These are phyloP conservation scores for Ramaria rubella DNA, from an alignment of 768 basidiomycete species.

Conservation along the genomic window DNA sequence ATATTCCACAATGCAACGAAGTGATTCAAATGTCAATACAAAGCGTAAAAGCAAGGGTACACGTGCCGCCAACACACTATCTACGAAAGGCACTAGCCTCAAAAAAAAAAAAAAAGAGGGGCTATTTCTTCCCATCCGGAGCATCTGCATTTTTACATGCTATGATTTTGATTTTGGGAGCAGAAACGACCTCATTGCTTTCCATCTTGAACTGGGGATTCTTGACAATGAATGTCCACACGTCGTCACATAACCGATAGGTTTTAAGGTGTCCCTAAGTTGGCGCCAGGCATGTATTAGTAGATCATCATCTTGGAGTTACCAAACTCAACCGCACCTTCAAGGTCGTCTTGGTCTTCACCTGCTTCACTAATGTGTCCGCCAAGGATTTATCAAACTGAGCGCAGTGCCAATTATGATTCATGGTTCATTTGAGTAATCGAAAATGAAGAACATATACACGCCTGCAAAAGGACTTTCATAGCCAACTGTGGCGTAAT, in stretches of 20 bases:
- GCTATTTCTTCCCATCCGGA: conserved; percentile 73
- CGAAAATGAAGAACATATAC: neutral
- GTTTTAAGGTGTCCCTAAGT: conserved; percentile 86
- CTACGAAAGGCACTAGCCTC: neutral
- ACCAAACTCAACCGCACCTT: conserved; percentile 49
- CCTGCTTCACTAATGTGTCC: conserved; percentile 86
- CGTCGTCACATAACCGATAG: conserved; percentile 90
- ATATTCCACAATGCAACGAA: neutral
- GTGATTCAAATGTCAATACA: neutral
- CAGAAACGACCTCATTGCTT: conserved; percentile 65
- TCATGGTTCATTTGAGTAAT: neutral
- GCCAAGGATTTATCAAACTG: conserved; percentile 97
- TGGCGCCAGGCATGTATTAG: neutral
- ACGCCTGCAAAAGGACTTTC: conserved; percentile 95
- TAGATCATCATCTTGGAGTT: conserved; percentile 1
- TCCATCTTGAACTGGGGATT: conserved; percentile 96
- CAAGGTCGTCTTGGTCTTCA: conserved; percentile 90
- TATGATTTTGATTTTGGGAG: conserved; percentile 90
- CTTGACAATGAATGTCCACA: conserved; percentile 98
- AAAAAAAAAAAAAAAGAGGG: neutral
- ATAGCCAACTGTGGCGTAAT: conserved; percentile 98
- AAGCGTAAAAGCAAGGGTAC: neutral
- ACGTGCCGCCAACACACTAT: neutral
- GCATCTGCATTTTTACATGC: conserved; percentile 96
- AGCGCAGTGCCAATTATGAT: neutral